phyloP scores from a whole-genome alignment of 257 asterid species.

The Plantago major region DNA sequence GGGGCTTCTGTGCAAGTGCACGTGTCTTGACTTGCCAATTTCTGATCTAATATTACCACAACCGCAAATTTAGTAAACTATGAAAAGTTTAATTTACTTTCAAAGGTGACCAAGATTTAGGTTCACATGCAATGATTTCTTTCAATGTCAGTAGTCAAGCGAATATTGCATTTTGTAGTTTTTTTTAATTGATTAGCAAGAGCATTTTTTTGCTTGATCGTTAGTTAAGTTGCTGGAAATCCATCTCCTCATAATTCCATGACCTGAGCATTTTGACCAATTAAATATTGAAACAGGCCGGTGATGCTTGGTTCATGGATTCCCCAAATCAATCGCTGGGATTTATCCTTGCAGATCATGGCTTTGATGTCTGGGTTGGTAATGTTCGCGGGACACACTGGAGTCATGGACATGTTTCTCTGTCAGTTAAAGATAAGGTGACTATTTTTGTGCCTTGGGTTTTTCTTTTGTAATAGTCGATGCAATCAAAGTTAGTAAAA shows the following conservation, averaged over 20 bases:
- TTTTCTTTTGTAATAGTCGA: neutral
- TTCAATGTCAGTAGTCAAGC: neutral
- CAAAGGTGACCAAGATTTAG: neutral
- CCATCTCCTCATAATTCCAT: slow-evolving; percentile 4
- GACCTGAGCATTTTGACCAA: slow-evolving; percentile 6
- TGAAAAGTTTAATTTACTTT: neutral
- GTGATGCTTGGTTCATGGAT: slow-evolving; percentile 97
- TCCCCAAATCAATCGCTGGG: slow-evolving; percentile 77
- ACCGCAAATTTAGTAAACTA: too few species aligned
- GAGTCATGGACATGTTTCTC: slow-evolving; percentile 89
- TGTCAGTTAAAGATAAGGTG: slow-evolving; percentile 66
- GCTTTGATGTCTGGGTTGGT: slow-evolving; percentile 98
- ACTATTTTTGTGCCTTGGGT: slow-evolving; percentile 6
- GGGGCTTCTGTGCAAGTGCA: too few species aligned
- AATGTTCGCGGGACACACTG: slow-evolving; percentile 99
- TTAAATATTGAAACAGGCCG: slow-evolving; percentile 56
- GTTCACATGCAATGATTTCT: neutral
- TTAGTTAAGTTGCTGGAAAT: neutral
- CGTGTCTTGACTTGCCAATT: too few species aligned
- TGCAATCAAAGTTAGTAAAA: slow-evolving; percentile 5
- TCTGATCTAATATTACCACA: too few species aligned
- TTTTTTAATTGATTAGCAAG: too few species aligned
- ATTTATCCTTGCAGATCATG: slow-evolving; percentile 84
- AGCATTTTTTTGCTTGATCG: too few species aligned
- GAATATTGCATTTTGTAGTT: neutral